phyloP scores from a whole-genome alignment of 2,329 filamentous ascomycete genomes.

The Alternaria hordeiaustralica region DNA sequence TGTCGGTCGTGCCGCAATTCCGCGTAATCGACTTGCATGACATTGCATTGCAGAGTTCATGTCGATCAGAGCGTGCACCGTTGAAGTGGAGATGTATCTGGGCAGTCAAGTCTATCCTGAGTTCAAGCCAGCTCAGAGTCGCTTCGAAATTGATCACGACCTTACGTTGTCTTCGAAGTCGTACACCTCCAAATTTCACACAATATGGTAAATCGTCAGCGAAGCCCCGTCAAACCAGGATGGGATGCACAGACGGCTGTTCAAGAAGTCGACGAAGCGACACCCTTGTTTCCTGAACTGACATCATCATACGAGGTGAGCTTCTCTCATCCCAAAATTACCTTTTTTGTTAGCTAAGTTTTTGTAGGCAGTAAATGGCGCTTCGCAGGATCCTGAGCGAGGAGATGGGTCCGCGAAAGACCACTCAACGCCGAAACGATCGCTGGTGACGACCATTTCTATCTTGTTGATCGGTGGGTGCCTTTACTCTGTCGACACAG shows the following conservation, averaged over 20 bases:
- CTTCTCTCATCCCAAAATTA: not conserved
- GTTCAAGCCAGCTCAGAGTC: not conserved
- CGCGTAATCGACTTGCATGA: not conserved
- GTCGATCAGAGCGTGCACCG: not conserved
- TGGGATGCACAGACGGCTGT: not conserved
- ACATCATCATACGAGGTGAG: not conserved
- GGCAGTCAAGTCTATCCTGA: not conserved
- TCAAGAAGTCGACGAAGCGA: not conserved
- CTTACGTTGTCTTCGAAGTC: not conserved
- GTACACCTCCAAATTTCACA: not conserved
- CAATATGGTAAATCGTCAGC: not conserved
- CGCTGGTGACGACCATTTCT: not conserved
- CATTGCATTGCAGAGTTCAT: not conserved
- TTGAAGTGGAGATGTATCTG: not conserved
- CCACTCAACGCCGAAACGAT: not conserved
- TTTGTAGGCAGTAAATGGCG: not conserved
- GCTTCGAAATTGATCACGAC: not conserved
- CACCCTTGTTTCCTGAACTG: not conserved
- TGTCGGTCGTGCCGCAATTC: not conserved
- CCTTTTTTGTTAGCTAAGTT: not conserved
- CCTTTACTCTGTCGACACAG: not conserved
- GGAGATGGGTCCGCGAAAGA: not conserved
- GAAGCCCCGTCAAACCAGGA: not conserved
- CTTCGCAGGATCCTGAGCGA: not conserved
- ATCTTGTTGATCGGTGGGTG: not conserved